A percentile compares a stretch with the other conserved stretches of the same genome.
Evolutionary conservation across 495 filamentous ascomycete genomes (phyloP).

Genomic region (Aspergillus panamensis): DNA sequence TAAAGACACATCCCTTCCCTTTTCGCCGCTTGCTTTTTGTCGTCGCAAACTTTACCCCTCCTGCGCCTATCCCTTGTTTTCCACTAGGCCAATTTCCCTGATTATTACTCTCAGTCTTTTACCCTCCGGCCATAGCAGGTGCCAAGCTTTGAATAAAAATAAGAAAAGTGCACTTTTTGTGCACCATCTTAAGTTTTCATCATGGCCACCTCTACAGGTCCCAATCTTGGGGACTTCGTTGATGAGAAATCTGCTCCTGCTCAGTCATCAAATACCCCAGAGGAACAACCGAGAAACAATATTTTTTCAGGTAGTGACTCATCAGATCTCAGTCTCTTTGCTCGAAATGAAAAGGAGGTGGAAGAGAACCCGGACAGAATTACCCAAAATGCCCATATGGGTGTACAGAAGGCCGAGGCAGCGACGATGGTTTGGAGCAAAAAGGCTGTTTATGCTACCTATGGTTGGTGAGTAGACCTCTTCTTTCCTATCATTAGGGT

Average conservation of each 20-base stretch:
- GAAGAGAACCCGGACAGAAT: conserved; percentile 27
- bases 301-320: conserved; percentile 11
- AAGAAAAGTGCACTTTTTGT: background rate
- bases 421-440: conserved; percentile 38
- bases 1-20: too few relatives aligned
- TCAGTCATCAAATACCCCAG: background rate
- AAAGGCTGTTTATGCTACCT: conserved; percentile 33
- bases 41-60: too few relatives aligned
- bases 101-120: background rate
- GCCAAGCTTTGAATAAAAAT: background rate
- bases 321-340: conserved; percentile 15
- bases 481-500: background rate
- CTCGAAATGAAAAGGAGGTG: conserved; percentile 31
- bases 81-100: background rate
- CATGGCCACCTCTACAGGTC: background rate
- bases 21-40: too few relatives aligned
- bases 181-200: background rate
- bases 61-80: too few relatives aligned
- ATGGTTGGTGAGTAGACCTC: conserved; percentile 31
- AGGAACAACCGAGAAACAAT: background rate
- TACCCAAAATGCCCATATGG: conserved; percentile 31
- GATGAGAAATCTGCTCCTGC: background rate
- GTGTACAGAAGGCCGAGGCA: conserved; percentile 44
- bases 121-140: too few relatives aligned
- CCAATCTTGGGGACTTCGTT: background rate